These are phyloP conservation scores for Blumeriella jaapii DNA, from an alignment of 2,329 filamentous ascomycete species.

Conservation along the genomic window DNA sequence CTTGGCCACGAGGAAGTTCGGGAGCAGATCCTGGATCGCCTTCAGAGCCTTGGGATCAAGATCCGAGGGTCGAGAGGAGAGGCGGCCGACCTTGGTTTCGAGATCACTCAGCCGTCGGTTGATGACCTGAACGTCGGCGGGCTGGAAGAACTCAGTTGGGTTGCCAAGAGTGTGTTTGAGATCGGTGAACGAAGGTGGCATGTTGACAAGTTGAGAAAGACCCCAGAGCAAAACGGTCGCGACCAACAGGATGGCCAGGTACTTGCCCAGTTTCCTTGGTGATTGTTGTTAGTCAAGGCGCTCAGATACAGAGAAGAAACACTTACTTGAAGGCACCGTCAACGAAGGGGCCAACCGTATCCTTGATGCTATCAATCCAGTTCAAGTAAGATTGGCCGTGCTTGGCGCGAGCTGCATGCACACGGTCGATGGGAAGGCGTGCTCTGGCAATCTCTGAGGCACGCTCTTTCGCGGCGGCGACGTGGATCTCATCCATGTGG, in stretches of 20 bases:
- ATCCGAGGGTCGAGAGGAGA: slow-evolving; percentile 1
- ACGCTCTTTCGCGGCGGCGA: background rate
- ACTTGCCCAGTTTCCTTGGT: too few species aligned
- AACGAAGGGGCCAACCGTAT: background rate
- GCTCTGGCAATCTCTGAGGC: background rate
- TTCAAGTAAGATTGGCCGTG: background rate
- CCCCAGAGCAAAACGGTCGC: too few species aligned
- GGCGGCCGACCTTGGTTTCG: slow-evolving; percentile 16
- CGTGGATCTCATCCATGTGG: background rate
- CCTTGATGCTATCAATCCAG: background rate
- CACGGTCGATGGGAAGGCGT: background rate
- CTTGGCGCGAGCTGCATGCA: background rate
- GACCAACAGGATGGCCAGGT: too few species aligned
- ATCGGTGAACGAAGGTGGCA: too few species aligned
- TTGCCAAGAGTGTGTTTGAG: too few species aligned
- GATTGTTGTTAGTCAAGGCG: too few species aligned
- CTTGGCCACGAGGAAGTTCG: slow-evolving; percentile 44
- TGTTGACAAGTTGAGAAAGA: too few species aligned
- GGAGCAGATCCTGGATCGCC: slow-evolving; percentile 38
- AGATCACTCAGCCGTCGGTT: slow-evolving; percentile 14
- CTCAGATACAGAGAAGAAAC: too few species aligned
- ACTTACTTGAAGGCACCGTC: background rate
- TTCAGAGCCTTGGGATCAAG: slow-evolving; percentile 27
- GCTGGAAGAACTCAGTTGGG: slow-evolving; percentile 11
- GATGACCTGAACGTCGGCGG: slow-evolving; percentile 16